Conservation (phyloP, 371 early-diverging fungal species). For the Rhizoclosmatium hyalinum region DNA sequence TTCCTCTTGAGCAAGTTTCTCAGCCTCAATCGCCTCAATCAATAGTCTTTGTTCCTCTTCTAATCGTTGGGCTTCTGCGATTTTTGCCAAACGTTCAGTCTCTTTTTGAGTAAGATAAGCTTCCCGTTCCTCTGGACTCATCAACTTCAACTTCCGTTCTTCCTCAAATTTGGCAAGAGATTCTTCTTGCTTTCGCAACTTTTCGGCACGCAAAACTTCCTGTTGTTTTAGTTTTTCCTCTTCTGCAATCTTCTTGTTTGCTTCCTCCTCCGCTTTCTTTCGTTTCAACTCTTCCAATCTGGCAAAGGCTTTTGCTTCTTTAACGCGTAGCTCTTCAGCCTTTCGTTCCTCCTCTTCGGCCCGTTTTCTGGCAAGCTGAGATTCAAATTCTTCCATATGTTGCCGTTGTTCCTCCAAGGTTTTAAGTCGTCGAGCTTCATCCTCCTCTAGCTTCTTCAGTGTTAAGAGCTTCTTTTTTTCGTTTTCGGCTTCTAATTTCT, state of each 20-base stretch:
- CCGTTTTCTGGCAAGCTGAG: constrained; percentile 24
- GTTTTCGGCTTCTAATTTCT: constrained; percentile 40
- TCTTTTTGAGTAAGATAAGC: constrained; percentile 25
- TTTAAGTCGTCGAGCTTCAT: constrained; percentile 32
- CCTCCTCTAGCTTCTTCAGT: constrained; percentile 24
- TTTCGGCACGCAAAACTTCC: constrained; percentile 38
- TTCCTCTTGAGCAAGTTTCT: background rate
- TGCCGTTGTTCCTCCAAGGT: constrained; percentile 39
- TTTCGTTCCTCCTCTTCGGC: constrained; percentile 25
- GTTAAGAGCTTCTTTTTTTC: constrained; percentile 23
- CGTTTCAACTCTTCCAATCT: constrained; percentile 33
- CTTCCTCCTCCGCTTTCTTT: constrained; percentile 40
- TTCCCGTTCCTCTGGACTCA: constrained; percentile 23
- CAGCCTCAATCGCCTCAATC: background rate
- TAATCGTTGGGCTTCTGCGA: constrained; percentile 10
- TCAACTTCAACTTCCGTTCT: constrained; percentile 41
- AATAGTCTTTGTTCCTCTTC: constrained; percentile 30
- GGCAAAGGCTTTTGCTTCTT: constrained; percentile 42
- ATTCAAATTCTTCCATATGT: constrained; percentile 35
- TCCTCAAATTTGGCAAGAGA: constrained; percentile 51
- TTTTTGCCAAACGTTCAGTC: constrained; percentile 19
- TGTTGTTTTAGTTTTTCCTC: constrained; percentile 31
- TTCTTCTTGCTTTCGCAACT: constrained; percentile 42
- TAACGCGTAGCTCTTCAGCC: constrained; percentile 17
- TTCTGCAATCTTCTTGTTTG: constrained; percentile 30